These are phyloP conservation scores for Hirschfeldia incana DNA, from an alignment of 345 rosid genomes.

Conservation along the genomic window DNA sequence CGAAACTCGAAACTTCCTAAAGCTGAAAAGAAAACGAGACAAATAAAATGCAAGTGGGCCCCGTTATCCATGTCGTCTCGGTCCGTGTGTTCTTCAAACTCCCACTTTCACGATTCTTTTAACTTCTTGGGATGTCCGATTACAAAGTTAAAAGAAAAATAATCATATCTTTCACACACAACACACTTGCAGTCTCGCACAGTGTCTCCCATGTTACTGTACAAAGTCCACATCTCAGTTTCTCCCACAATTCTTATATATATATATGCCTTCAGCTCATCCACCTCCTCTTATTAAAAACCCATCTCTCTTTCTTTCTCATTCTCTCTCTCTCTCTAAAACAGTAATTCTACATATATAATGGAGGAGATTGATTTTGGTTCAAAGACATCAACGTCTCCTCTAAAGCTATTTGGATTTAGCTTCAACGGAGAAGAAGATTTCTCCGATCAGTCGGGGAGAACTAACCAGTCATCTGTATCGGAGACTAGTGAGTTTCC, in stretches of 20 bases:
- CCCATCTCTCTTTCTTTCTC: slow-evolving; percentile 18
- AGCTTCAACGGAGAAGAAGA: slow-evolving; percentile 68
- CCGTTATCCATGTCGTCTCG: slow-evolving; percentile 45
- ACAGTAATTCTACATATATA: background rate
- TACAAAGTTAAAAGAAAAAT: background rate
- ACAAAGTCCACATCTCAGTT: slow-evolving; percentile 36
- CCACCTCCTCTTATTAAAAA: slow-evolving; percentile 38
- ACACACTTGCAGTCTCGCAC: slow-evolving; percentile 13
- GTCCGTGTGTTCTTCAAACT: slow-evolving; percentile 50
- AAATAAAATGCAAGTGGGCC: too few species aligned
- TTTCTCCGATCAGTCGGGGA: slow-evolving; percentile 29
- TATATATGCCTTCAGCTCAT: slow-evolving; percentile 46
- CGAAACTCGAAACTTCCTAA: too few species aligned
- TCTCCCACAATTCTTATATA: slow-evolving; percentile 29
- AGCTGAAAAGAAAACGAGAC: too few species aligned
- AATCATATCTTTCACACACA: slow-evolving; percentile 29
- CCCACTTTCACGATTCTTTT: slow-evolving; percentile 35
- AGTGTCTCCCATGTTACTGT: slow-evolving; percentile 46
- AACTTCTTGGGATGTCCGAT: slow-evolving; percentile 59
- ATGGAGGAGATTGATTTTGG: slow-evolving; percentile 61
- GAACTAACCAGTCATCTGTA: slow-evolving; percentile 15
- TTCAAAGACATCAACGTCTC: slow-evolving; percentile 46
- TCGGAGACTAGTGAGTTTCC: slow-evolving; percentile 29
- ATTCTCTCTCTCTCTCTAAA: background rate
- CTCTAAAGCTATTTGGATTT: slow-evolving; percentile 88